phyloP scores from a whole-genome alignment of 208 protist species.

The Trypanosoma theileri region DNA sequence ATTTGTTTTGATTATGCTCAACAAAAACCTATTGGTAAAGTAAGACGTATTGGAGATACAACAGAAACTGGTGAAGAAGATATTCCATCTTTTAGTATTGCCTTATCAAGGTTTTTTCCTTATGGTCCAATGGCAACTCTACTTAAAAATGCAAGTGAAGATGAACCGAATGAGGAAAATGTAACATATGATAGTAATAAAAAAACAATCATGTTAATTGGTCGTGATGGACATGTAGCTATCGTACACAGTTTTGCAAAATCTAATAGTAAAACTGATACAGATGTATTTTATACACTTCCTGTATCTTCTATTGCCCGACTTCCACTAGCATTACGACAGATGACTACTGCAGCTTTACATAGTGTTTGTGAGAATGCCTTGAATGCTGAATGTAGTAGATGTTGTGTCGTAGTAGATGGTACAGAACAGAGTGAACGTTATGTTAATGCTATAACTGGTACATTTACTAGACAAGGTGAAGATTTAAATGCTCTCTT shows the following conservation, averaged over 20 bases:
- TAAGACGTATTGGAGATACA: constrained; percentile 13
- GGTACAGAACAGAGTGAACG: background rate
- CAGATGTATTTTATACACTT: constrained; percentile 1
- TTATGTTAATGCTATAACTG: constrained; percentile 12
- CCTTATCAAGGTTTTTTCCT: constrained; percentile 27
- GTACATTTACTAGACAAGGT: constrained; percentile 9
- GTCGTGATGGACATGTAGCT: constrained; percentile 22
- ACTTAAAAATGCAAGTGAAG: constrained; percentile 3
- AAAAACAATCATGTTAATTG: constrained; percentile 29
- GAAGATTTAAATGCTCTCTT: constrained; percentile 10
- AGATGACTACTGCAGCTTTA: constrained; percentile 30
- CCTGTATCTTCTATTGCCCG: constrained; percentile 8
- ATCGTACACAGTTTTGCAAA: constrained; percentile 18
- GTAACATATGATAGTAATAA: background rate
- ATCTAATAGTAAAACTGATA: background rate
- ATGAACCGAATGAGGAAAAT: background rate
- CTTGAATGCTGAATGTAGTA: constrained; percentile 18
- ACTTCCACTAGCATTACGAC: constrained; percentile 26
- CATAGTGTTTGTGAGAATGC: constrained; percentile 12
- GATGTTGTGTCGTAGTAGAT: constrained; percentile 14
- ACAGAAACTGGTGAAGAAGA: constrained; percentile 1
- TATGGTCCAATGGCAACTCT: constrained; percentile 34
- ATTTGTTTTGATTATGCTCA: constrained; percentile 53
- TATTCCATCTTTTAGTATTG: constrained; percentile 13
- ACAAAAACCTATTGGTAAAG: constrained; percentile 12